Evolutionary conservation across 2,329 filamentous ascomycete genomes (phyloP).

Genomic region (Diatrype stigma): DNA sequence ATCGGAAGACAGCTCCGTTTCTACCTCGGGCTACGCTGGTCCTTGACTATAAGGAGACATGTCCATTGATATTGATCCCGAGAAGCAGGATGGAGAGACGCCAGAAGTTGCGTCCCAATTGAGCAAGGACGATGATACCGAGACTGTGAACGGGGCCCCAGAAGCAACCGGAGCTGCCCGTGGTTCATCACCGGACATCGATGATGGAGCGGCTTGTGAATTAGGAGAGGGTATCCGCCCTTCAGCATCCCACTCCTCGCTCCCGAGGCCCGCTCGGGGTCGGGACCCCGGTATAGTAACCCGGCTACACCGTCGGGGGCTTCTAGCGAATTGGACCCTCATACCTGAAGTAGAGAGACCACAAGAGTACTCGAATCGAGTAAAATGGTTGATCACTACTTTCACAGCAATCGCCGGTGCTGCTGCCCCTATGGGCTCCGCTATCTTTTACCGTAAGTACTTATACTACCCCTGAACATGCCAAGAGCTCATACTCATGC

Average conservation of each 20-base stretch:
- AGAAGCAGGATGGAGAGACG: background rate
- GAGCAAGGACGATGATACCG: background rate
- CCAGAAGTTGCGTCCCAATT: background rate
- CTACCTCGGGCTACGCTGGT: background rate
- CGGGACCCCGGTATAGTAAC: slow-evolving; percentile 15
- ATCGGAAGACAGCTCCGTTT: background rate
- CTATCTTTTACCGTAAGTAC: slow-evolving; percentile 72
- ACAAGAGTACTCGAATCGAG: slow-evolving; percentile 65
- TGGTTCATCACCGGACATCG: background rate
- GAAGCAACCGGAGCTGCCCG: background rate
- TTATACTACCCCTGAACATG: background rate
- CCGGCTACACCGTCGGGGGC: slow-evolving; percentile 53
- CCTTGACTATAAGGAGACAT: background rate
- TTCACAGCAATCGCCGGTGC: slow-evolving; percentile 74
- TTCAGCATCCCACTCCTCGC: background rate
- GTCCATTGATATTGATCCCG: background rate
- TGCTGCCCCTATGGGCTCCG: slow-evolving; percentile 76
- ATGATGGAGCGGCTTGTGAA: background rate
- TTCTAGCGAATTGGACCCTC: slow-evolving; percentile 66
- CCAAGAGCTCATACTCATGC: slow-evolving; percentile 4
- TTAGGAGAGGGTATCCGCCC: background rate
- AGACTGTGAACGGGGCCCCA: background rate
- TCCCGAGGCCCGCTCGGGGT: slow-evolving; percentile 12
- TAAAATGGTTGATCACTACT: slow-evolving; percentile 81
- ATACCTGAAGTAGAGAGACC: slow-evolving; percentile 77